Base-by-base conservation (phyloP, 129 eudicot genomes). In the Artemisia argyi region DNA sequence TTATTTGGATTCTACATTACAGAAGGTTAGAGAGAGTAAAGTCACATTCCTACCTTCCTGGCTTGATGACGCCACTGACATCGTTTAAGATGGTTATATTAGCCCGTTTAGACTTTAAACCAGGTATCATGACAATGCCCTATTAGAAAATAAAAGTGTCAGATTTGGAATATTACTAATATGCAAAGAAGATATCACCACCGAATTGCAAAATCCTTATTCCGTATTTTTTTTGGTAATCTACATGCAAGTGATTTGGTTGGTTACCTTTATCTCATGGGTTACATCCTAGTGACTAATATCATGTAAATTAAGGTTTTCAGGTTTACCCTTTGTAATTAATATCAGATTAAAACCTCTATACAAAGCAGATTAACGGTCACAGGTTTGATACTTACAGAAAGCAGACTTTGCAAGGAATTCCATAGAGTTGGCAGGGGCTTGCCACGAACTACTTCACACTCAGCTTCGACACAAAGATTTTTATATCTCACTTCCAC, bases 11-110 rank as follows among this genome's bases (percentile, higher is more conserved):
- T 52, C 57, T 10, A 52, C 5, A 5, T 35, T 39, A 39, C 11
- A 39, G 46, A 39, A 7, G 11, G 46, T 39, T 39, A 7, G 46
- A 7, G 4, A 9, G 46, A 39, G 14, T 57, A 11, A 18, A 35
- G n/a, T 60, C 55, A 11, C 30, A 10, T 54, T 32, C 71, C 22
- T 77, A 90, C 96, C 91, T 87, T 81, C 91, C 91, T 67, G 96
- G 96, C 83, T 80, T 87, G 50, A 90, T 80, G 71, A 85, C 73
- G n/a, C 96, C 93, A 78, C 85, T 90, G 49, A 90, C 85, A 16
- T 79, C 84, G 10, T 76, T 76, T 32, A 90, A 51, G 62, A 90
- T 87, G 68, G 73, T 79, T 68, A 87, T 59, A 48, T 79, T 84
- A 26, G 94, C 85, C 58, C 65, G 61, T 50, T 81, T 76, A 18